Evolutionary conservation across 192 early-diverging fungal genomes (phyloP), one percentile per base, ranked within the genome.

Genomic region (Coemansia sp.): DNA sequence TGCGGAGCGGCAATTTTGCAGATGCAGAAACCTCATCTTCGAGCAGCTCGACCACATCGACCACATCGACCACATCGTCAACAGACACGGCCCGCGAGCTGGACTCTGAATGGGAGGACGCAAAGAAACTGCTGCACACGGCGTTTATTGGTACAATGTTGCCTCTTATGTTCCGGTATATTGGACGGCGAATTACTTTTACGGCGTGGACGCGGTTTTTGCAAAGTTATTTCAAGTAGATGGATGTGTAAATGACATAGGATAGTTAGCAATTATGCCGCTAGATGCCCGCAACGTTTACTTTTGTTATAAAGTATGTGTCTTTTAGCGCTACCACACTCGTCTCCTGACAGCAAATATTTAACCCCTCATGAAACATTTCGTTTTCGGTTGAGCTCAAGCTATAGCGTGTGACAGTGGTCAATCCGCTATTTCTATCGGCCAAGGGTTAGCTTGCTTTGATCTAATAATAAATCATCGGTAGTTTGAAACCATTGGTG

Each of bases 91-190:
- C 55, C 8, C 11, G 15, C 4, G 67, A 62, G 3, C 25, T 12
- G 56, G 73, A 75, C 22, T 49, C 62, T 6, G 78, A 81, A 54
- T 81, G 78, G 78, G 78, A 73, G 52, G 78, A 81, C 27, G 73
- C 69, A 9, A 81, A 75, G 62, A 61, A 66, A 1, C 51, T 81
- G 39, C 27, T 81, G 56, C 66, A 81, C 23, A 57, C 70, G 21
- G 70, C 73, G 15, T 37, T 81, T 15, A 57, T 81, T n/a, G 78
- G 78, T 5, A 43, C 74, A 25, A n/a, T 75, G 48, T 23, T 81
- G 35, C 78, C 78, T 5, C 60, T 81, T 50, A 66, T 55, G 38
- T 75, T 63, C 32, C 65, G 78, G 21, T 75, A 72, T 43, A 48
- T 81, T 14, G 78, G 78, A 0, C 65, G 78, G 55, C 62, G 72